These are phyloP conservation scores for Novymonas esmeraldas DNA, from an alignment of 208 protist species.

Conservation along the genomic window DNA sequence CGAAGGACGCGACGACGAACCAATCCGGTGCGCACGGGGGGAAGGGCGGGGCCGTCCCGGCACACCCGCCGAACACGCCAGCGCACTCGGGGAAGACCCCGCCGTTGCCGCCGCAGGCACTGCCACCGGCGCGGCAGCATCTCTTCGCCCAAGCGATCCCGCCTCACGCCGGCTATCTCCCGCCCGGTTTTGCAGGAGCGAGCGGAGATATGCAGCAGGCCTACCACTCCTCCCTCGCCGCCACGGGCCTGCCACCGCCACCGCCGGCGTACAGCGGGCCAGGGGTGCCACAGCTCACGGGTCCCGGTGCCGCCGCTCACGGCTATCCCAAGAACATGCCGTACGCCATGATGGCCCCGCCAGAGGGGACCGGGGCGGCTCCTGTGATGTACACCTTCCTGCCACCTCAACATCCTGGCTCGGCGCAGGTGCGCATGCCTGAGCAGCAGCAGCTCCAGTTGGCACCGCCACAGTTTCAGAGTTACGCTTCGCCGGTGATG, in stretches of 20 bases:
- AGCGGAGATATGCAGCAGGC: not conserved
- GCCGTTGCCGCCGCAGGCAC: not conserved
- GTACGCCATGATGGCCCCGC: not conserved
- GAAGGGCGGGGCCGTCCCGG: not conserved
- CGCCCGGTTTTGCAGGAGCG: not conserved
- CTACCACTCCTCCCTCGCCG: not conserved
- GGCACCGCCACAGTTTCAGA: not conserved
- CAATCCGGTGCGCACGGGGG: not conserved
- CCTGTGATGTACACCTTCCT: conserved; percentile 10
- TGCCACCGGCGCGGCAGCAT: not conserved
- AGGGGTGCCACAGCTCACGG: too few relatives aligned
- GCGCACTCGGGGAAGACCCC: too few relatives aligned
- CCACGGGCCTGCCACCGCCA: not conserved
- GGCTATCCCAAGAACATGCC: not conserved
- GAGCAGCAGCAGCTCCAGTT: not conserved
- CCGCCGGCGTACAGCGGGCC: conserved; percentile 1
- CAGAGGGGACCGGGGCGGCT: not conserved
- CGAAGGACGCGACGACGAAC: not conserved
- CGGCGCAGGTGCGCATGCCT: not conserved
- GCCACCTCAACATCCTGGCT: not conserved
- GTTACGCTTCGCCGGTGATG: not conserved
- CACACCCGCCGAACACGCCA: not conserved
- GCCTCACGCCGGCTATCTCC: not conserved
- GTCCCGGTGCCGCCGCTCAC: too few relatives aligned
- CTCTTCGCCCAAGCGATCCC: not conserved